Evolutionary conservation across 1,139 yeast species (phyloP), one percentile per base, ranked within the genome.

Genomic region (Diutina catenulata): DNA sequence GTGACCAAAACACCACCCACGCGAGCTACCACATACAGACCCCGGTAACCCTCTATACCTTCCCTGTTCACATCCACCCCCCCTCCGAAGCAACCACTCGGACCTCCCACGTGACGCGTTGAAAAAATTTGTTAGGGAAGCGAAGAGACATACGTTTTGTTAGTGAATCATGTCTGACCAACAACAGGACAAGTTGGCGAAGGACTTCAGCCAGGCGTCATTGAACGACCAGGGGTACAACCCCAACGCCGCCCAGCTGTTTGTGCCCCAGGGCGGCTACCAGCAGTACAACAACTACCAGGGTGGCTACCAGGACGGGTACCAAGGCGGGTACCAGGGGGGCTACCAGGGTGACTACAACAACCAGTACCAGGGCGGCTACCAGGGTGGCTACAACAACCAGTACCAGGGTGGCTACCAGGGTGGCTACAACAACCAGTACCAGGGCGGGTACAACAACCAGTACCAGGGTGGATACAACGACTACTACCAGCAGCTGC

Each of bases 101-200:
- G n/a, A n/a, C n/a, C n/a, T n/a, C n/a, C n/a, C n/a, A n/a, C n/a
- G n/a, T n/a, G n/a, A n/a, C n/a, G n/a, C n/a, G n/a, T n/a, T n/a
- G n/a, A n/a, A n/a, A n/a, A n/a, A n/a, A n/a, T n/a, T n/a, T n/a
- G n/a, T n/a, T n/a, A n/a, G n/a, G n/a, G n/a, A n/a, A n/a, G n/a
- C n/a, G n/a, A n/a, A n/a, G n/a, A n/a, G n/a, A n/a, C n/a, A n/a
- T n/a, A n/a, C n/a, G n/a, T n/a, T n/a, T n/a, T n/a, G n/a, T n/a
- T n/a, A n/a, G n/a, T n/a, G n/a, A n/a, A n/a, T n/a, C 13, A 70
- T 72, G 78, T 67, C 77, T 39, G 72, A 68, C 42, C 60, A 56
- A 42, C 61, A 62, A 43, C 56, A 55, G 45, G 76, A 76, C 48
- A 65, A 75, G 42, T 60, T 77, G 62, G 59, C 74, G 39, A 66